A percentile compares a stretch with the other conserved stretches of the same genome.
phyloP scores from a whole-genome alignment of 371 early-diverging fungal genomes.

The Mucor piriformis region DNA sequence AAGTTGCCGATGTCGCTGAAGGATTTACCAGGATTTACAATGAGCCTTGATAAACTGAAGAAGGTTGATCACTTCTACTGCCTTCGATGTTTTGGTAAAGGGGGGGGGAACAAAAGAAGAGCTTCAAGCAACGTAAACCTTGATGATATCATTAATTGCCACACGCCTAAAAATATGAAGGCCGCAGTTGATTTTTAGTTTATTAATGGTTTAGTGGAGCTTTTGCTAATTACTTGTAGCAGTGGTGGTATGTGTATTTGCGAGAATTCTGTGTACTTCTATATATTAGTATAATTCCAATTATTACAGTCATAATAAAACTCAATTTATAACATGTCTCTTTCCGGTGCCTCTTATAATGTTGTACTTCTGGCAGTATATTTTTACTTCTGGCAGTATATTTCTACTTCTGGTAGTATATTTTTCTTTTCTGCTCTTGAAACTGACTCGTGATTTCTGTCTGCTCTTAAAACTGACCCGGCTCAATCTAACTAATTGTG shows the following conservation, averaged over 20 bases:
- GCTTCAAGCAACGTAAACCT: slow-evolving; percentile 21
- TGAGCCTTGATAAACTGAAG: slow-evolving; percentile 24
- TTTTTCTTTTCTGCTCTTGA: neutral
- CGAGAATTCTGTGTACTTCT: slow-evolving; percentile 5
- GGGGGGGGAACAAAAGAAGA: slow-evolving; percentile 12
- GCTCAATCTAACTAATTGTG: neutral
- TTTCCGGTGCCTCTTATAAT: slow-evolving; percentile 14
- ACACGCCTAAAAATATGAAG: slow-evolving; percentile 19
- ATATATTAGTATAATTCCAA: neutral
- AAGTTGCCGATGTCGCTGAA: slow-evolving; percentile 21
- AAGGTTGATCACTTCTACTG: slow-evolving; percentile 16
- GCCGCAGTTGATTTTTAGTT: slow-evolving; percentile 16
- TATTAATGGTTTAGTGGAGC: slow-evolving; percentile 13
- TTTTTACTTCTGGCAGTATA: slow-evolving; percentile 8
- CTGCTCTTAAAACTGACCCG: neutral
- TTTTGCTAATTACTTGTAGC: slow-evolving; percentile 11
- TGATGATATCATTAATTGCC: slow-evolving; percentile 20
- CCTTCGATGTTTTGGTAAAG: slow-evolving; percentile 14
- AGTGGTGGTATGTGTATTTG: slow-evolving; percentile 13
- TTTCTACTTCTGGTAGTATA: slow-evolving; percentile 7
- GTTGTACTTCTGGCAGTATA: slow-evolving; percentile 8
- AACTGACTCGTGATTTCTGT: neutral
- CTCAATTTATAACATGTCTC: slow-evolving; percentile 6
- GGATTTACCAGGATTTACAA: slow-evolving; percentile 23
- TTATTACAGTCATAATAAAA: neutral